phyloP scores from a whole-genome alignment of 2,329 filamentous ascomycete genomes.

The Cytospora paraplurivora region DNA sequence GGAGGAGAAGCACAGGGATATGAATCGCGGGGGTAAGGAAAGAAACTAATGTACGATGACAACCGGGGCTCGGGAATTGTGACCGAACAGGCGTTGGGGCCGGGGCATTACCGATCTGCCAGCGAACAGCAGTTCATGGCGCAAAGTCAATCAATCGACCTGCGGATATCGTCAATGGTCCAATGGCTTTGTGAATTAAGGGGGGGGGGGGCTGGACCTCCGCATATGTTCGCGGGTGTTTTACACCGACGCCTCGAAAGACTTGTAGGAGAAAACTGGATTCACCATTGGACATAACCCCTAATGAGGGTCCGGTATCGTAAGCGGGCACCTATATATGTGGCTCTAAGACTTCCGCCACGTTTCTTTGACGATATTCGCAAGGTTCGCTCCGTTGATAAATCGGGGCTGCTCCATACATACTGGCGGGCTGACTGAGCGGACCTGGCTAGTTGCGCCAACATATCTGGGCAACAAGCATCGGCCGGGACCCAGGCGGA shows the following conservation, averaged over 20 bases:
- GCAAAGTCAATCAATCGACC: not conserved
- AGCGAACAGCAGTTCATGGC: not conserved
- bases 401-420: too few species aligned
- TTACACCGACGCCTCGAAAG: too few species aligned
- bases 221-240: too few species aligned
- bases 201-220: not conserved
- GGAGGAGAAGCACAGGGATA: not conserved
- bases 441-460: not conserved
- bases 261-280: too few species aligned
- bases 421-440: not conserved
- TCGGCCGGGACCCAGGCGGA: not conserved
- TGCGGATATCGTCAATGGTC: not conserved
- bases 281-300: too few species aligned
- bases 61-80: conserved; percentile 1
- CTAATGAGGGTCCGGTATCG: too few species aligned
- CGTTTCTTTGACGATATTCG: too few species aligned
- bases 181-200: not conserved
- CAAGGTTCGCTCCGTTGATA: too few species aligned
- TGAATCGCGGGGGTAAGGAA: not conserved
- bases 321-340: too few species aligned
- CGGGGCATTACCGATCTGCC: not conserved
- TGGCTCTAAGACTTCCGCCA: too few species aligned
- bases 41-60: conserved; percentile 5
- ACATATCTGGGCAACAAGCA: not conserved
- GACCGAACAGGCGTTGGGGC: not conserved